Evolutionary conservation across 1,284 basidiomycete genomes (phyloP), one percentile per base, ranked within the genome.

Genomic region (Puccinia horiana): DNA sequence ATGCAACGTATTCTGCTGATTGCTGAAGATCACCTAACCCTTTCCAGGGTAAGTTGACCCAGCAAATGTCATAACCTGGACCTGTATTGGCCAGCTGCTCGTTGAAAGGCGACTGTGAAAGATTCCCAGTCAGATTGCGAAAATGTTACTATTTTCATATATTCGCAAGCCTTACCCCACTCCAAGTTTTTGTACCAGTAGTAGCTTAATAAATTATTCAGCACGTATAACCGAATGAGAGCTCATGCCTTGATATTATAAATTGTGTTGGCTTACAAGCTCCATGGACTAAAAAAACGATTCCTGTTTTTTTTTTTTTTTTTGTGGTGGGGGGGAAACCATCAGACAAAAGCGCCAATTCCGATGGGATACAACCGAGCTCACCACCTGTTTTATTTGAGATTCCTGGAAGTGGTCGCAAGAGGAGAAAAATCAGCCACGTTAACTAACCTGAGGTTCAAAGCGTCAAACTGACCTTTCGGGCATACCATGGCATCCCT

Each of bases 1-100:
- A 85, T 18, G 86, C 87, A 79, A 87, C 85, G 83, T 86, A 87
- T 79, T 87, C 86, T 54, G 85, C 84, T 18, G 84, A 84, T 44
- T 83, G 52, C 40, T 82, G 87, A 0, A 84, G 83, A 76, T 88
- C 87, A 16, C 75, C 76, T 58, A 86, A 82, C 12, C 83, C 82
- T 14, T 85, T 81, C 20, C 79, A 56, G 0, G 87, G 87, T 18
- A 87, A 83, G 54, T 84, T 84, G 67, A 87, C 83, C 82, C 85
- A 87, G 78, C 86, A 86, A 29, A 87, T 84, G 73, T 87, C 86
- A 83, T 85, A 87, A 1, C 85, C 86, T 1, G 82, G 79, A 26
- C 85, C 85, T 44, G 63, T 74, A 26, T 63, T 37, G 6, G 84
- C 84, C 0, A 85, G 75, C 12, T 83, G 35, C 40, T 83, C 40